Conservation (phyloP, 2,329 filamentous ascomycete genomes). For the Anisogramma anomala region DNA sequence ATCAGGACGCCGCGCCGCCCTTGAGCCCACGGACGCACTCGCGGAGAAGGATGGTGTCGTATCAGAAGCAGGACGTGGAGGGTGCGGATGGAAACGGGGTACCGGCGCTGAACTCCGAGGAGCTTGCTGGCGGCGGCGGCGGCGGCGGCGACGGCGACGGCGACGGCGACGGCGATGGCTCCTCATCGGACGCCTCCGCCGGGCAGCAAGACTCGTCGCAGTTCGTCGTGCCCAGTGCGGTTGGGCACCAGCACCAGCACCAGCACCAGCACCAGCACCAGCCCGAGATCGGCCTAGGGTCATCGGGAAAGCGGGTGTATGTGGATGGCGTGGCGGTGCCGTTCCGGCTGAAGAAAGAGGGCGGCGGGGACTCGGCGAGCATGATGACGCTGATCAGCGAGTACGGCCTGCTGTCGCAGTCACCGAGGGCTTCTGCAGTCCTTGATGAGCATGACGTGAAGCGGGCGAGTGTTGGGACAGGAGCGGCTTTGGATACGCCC, state of each 20-base stretch:
- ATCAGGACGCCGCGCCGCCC: conserved; percentile 23
- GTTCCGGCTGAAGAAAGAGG: conserved; percentile 53
- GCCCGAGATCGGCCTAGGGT: conserved; percentile 34
- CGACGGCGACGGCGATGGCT: conserved; percentile 25
- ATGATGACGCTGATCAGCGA: conserved; percentile 53
- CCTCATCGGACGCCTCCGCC: no score
- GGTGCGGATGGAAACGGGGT: no score
- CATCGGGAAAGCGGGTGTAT: conserved; percentile 50
- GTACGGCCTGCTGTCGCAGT: conserved; percentile 22
- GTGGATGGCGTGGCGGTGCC: conserved; percentile 61
- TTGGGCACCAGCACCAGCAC: no score
- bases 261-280: conserved; percentile 18
- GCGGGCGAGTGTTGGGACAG: conserved; percentile 23
- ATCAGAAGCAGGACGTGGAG: conserved; percentile 34
- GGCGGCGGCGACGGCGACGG: conserved; percentile 17
- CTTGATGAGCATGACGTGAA: conserved; percentile 1
- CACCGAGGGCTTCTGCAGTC: conserved; percentile 19
- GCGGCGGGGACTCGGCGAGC: conserved; percentile 48
- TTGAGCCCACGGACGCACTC: conserved; percentile 28
- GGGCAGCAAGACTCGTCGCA: no score
- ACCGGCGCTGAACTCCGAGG: no score
- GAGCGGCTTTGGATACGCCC: conserved; percentile 14
- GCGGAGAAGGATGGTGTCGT: conserved; percentile 34
- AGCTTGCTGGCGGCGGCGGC: conserved; percentile 19
- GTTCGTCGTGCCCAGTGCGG: no score